These are phyloP conservation scores for Triglochin maritima DNA, from an alignment of 106 monocot species.

Conservation along the genomic window DNA sequence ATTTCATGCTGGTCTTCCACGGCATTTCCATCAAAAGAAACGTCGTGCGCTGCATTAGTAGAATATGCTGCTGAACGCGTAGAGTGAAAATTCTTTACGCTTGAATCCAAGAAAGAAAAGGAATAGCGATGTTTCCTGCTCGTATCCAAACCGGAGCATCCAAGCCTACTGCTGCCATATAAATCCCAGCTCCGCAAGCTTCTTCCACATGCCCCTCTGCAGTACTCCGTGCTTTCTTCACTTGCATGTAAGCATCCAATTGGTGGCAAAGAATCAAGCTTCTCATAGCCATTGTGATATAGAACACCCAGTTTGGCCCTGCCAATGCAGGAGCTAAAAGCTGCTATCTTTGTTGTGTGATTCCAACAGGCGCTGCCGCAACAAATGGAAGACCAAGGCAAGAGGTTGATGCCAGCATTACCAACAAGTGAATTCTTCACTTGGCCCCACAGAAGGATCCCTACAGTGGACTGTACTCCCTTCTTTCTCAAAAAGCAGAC, in stretches of 20 bases:
- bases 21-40: slow-evolving; percentile 36
- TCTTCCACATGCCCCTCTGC: slow-evolving; percentile 26
- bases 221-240: slow-evolving; percentile 17
- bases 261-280: not conserved
- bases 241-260: slow-evolving; percentile 10
- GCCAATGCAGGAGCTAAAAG: slow-evolving; percentile 24
- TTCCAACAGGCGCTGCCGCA: not conserved
- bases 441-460: not conserved
- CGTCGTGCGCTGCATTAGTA: slow-evolving; percentile 42
- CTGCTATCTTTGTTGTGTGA: slow-evolving; percentile 15
- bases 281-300: slow-evolving; percentile 6
- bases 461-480: not conserved
- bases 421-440: not conserved
- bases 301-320: slow-evolving; percentile 20
- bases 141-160: slow-evolving; percentile 36
- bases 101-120: slow-evolving; percentile 10
- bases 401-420: not conserved
- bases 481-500: not conserved
- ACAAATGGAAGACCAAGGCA: not conserved
- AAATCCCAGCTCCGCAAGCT: slow-evolving; percentile 34
- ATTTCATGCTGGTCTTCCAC: slow-evolving; percentile 37
- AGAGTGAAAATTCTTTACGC: slow-evolving; percentile 22
- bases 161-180: slow-evolving; percentile 31
- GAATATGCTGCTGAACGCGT: slow-evolving; percentile 25
- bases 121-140: slow-evolving; percentile 23